Conservation (phyloP, 2,329 filamentous ascomycete genomes). For the Sporothrix sp. region DNA sequence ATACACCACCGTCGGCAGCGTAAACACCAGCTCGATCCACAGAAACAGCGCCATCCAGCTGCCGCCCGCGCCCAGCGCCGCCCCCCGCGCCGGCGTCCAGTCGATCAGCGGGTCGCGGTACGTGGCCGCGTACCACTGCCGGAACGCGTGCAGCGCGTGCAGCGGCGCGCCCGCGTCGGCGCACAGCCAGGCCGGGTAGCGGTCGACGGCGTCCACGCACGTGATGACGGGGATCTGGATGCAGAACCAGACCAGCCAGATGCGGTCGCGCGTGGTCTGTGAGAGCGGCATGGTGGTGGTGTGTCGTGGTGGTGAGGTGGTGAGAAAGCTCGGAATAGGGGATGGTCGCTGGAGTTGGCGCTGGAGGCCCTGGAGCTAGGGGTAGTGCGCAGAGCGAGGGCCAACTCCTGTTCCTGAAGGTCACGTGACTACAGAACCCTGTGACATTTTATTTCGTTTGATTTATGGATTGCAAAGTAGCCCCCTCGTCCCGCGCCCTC, state of each 20-base stretch:
- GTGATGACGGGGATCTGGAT: constrained; percentile 25
- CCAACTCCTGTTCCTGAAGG: no score
- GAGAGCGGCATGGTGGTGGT: constrained; percentile 6
- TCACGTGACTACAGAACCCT: no score
- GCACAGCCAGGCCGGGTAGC: constrained; percentile 42
- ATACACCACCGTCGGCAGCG: constrained; percentile 42
- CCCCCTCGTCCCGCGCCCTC: no score
- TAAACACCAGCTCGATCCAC: constrained; percentile 39
- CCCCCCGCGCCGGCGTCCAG: constrained; percentile 23
- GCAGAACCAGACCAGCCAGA: constrained; percentile 27
- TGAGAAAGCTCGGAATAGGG: no score
- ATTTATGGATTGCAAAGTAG: no score
- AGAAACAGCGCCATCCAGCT: constrained; percentile 44
- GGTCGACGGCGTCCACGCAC: constrained; percentile 41
- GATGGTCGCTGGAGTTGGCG: no score
- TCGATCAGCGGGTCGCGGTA: constrained; percentile 46
- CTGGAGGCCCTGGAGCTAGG: no score
- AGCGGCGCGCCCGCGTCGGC: constrained; percentile 33
- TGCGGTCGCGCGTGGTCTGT: constrained; percentile 18
- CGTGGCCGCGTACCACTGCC: constrained; percentile 35
- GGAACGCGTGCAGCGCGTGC: constrained; percentile 36
- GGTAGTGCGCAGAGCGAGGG: no score
- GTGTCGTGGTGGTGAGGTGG: no score
- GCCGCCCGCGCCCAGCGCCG: constrained; percentile 16
- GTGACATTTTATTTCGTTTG: no score